Evolutionary conservation across 148 eudicot species (phyloP), one percentile per base, ranked within the genome.

Genomic region (Silene uniflora): DNA sequence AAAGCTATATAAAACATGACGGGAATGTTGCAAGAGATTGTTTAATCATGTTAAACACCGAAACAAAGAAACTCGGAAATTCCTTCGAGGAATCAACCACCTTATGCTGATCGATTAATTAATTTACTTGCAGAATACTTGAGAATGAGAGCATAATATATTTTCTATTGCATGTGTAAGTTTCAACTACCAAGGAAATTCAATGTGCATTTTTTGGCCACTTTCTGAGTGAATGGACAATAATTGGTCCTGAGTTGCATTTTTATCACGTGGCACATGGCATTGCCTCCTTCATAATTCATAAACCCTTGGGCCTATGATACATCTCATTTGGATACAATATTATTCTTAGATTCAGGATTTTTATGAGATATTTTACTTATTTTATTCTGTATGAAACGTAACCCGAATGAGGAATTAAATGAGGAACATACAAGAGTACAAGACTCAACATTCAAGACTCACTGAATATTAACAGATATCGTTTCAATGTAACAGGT

Each of bases 401-500:
- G 44, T 39, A 39, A 39, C 8, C 3, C 44, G 44, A 1, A 39
- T 39, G 44, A 39, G 44, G 44, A 39, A 39, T 32, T 32, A 32
- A 32, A 32, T 32, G 35, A 32, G 35, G 4, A 32, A 32, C 35
- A 32, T 32, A 32, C 35, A 2, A 32, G 35, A 32, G 4, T 32
- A 32, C 35, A 2, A 32, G 35, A 32, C 35, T 32, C 35, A 32
- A 32, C 35, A 32, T 32, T 32, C 44, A 39, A 39, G 44, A 39
- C 44, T 39, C 44, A 7, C 44, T 39, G 44, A 39, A 7, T 39
- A 39, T 39, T 39, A 39, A 39, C 44, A 9, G 44, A 39, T 39
- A 39, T 39, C 18, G 29, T 56, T 54, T 62, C 5, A 67, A 64
- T 73, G 78, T 62, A n/a, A 62, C 79, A 93, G 98, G 98, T 95